phyloP scores from a whole-genome alignment of 768 basidiomycete species.

The Lactarius vividus region DNA sequence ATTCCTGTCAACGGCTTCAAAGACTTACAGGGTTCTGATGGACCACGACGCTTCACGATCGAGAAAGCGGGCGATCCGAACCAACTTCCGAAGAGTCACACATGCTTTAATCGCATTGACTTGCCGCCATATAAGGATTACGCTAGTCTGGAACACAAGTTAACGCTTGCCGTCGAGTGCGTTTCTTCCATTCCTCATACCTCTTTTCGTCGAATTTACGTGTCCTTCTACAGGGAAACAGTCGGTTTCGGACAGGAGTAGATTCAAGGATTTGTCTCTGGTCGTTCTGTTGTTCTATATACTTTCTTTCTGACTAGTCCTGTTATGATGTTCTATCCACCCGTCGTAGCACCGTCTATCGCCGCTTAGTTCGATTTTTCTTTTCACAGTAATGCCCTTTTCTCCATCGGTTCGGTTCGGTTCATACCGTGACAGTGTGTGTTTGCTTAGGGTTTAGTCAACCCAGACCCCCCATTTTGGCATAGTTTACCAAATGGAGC shows the following conservation, averaged over 20 bases:
- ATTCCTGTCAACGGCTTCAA: constrained; percentile 99
- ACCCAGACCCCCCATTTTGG: neutral
- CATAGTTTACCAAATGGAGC: neutral
- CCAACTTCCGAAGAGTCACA: constrained; percentile 93
- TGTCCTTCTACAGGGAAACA: constrained; percentile 62
- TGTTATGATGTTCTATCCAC: neutral
- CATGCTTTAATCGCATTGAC: constrained; percentile 96
- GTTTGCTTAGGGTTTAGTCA: neutral
- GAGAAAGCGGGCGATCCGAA: constrained; percentile 98
- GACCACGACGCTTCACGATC: constrained; percentile 95
- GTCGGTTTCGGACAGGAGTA: constrained; percentile 94
- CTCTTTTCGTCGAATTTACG: constrained; percentile 9
- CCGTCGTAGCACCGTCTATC: neutral
- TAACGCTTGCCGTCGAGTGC: constrained; percentile 91
- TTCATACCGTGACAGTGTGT: neutral
- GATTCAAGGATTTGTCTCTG: neutral
- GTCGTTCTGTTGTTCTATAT: constrained; percentile 2
- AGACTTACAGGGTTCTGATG: constrained; percentile 96
- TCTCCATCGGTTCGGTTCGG: neutral
- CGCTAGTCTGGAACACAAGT: constrained; percentile 89
- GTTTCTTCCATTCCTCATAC: constrained; percentile 37
- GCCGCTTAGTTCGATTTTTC: neutral
- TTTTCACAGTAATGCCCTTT: constrained; percentile 6
- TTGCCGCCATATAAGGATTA: constrained; percentile 98
- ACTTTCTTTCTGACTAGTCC: neutral